Evolutionary conservation across 305 asterid species (phyloP).

Genomic region (Salvia sclarea): DNA sequence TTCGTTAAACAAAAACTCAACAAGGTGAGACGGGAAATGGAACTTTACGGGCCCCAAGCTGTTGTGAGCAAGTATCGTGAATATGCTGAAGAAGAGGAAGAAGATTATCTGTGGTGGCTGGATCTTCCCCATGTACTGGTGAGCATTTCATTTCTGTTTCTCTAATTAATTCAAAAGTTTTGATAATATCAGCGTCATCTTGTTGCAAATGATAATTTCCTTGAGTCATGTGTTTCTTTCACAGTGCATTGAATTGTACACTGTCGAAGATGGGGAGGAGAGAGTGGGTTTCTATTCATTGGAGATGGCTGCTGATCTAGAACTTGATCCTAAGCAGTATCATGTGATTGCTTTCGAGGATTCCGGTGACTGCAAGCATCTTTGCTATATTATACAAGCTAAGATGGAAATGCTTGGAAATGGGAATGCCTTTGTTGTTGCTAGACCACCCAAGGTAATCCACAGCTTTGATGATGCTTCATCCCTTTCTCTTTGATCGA

Average conservation of each 20-base stretch:
- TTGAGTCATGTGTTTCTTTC: constrained; percentile 27
- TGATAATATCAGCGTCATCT: constrained; percentile 1
- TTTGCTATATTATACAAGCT: constrained; percentile 84
- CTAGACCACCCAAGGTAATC: constrained; percentile 85
- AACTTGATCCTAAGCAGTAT: constrained; percentile 82
- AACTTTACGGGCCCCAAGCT: constrained; percentile 89
- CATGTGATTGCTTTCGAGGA: constrained; percentile 92
- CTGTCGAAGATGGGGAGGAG: constrained; percentile 67
- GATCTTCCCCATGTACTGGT: constrained; percentile 87
- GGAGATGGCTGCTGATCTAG: constrained; percentile 97
- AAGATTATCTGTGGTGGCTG: constrained; percentile 96
- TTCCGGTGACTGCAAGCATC: constrained; percentile 83
- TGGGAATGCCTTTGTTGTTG: constrained; percentile 86
- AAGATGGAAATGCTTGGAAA: constrained; percentile 83
- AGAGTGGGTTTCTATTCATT: constrained; percentile 83
- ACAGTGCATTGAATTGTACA: constrained; percentile 92
- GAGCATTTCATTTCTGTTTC: constrained; percentile 17
- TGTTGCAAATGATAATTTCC: constrained; percentile 9
- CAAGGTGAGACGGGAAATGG: constrained; percentile 88
- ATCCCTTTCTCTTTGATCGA: constrained; percentile 17
- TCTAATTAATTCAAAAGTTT: constrained; percentile 15
- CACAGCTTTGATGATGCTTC: constrained; percentile 12
- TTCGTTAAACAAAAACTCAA: constrained; percentile 67
- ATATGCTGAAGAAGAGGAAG: constrained; percentile 80
- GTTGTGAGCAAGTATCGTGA: constrained; percentile 95